Evolutionary conservation across 2,329 filamentous ascomycete species (phyloP), one percentile per base, ranked within the genome.

Genomic region (Colletotrichum magnum): DNA sequence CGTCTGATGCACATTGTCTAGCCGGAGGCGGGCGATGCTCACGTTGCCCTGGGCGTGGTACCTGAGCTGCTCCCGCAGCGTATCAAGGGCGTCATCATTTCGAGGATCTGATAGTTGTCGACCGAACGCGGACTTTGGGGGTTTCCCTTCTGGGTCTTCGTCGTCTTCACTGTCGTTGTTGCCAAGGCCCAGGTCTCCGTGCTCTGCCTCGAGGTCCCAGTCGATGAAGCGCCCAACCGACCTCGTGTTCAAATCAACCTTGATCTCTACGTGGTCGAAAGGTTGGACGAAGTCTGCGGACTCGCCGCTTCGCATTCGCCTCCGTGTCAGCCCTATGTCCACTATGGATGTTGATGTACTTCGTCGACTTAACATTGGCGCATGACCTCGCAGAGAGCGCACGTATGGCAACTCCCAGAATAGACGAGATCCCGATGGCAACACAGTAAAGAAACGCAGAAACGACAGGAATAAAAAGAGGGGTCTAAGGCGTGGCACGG

Each of bases 71-170:
- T 39, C 45, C 1, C 13, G 50, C 24, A 26, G 4, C 13, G 16
- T 58, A 1, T 15, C 9, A 45, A 59, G 28, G n/a, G 18, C 28
- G 28, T 52, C 58, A 43, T 43, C 18, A 47, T 51, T 52, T 51
- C 58, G 28, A 21, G 32, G 58, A 18, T 18, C 28, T 26, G 57
- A 26, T 32, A 48, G 26, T n/a, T 24, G 9, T 59, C 57, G 12
- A 28, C 57, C 36, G 43, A 50, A 24, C 15, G 43, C 26, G 57
- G 57, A 58, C 10, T 50, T n/a, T 18, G 43, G 45, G 57, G 24
- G 57, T 59, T 47, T 41, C 36, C 21, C 52, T 32, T 36, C 32
- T 10, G 52, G 39, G 54, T 57, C 32, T 7, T 36, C 32, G 32
- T 36, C 4, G 32, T 43, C 41, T n/a, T 4, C 16, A 12, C 5